These are phyloP conservation scores for Aspergillus ibericus DNA, from an alignment of 2,329 filamentous ascomycete genomes.

Conservation along the genomic window DNA sequence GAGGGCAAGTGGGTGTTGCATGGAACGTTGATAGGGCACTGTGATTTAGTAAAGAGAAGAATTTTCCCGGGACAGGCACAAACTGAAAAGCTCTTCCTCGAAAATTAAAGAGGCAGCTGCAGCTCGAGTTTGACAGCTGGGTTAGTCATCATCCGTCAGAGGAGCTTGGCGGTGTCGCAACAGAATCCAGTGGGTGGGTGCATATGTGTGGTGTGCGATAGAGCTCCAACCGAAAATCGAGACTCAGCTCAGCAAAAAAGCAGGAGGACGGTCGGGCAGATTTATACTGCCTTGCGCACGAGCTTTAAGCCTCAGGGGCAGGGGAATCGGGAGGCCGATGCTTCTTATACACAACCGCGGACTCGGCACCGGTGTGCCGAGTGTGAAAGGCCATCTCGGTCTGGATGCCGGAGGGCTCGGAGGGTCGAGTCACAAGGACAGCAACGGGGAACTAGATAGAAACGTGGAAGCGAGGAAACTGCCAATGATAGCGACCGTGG, in stretches of 20 bases:
- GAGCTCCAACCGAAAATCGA: background rate
- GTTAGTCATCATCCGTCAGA: background rate
- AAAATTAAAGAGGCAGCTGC: background rate
- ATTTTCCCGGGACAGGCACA: background rate
- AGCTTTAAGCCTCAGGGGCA: background rate
- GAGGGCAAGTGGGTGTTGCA: background rate
- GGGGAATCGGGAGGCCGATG: constrained; percentile 4
- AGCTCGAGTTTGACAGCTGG: background rate
- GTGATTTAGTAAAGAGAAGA: background rate
- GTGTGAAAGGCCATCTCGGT: constrained; percentile 4
- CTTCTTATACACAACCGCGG: constrained; percentile 4
- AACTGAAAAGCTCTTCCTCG: background rate
- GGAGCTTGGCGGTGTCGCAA: background rate
- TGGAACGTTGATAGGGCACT: background rate
- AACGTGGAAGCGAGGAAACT: background rate
- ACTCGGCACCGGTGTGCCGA: constrained; percentile 6
- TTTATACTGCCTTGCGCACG: background rate
- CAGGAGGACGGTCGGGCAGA: background rate
- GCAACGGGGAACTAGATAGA: background rate
- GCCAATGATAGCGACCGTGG: background rate
- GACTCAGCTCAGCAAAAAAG: background rate
- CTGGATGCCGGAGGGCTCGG: constrained; percentile 8
- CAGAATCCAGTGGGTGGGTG: background rate
- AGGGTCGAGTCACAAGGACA: constrained; percentile 2
- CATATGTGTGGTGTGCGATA: background rate